Base-by-base conservation (phyloP, 805 yeast genomes). In the Candida glaebosa region DNA sequence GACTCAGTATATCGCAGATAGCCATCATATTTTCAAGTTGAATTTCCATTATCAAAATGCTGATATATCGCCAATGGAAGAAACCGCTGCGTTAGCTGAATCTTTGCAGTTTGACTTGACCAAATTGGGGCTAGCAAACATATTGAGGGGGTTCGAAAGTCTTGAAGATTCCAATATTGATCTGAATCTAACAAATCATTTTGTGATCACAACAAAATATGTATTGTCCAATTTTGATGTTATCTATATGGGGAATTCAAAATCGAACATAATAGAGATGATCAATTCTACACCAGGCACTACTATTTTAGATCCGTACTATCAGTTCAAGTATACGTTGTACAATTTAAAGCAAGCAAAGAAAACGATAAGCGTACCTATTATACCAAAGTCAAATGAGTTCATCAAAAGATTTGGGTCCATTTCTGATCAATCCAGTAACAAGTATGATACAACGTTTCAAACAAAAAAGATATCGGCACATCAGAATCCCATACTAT, bases 61-160 rank as follows among this genome's bases (percentile, higher is more conserved):
- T 0, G 50, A 54, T 2, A 48, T 46, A 14, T 54, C 74, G 1
- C 62, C 79, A 1, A 69, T 75, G 66, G 73, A 71, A 15, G 84
- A 79, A 46, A 71, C 75, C 8, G 60, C 77, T 0, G 53, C 51
- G 2, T 50, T 72, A 28, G 63, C 80, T 15, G 61, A 58, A 32
- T 33, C 48, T 0, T 48, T 82, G 36, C 74, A 76, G 5, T 22
- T 35, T 12, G 57, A 73, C 38, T 45, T 73, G 15, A 41, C 48
- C 0, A 31, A 38, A 0, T 31, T 67, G 2, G 57, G 63, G 0
- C 51, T 62, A 1, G 48, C 60, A 24, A 78, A 76, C 63, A 47
- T 79, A 2, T 40, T 80, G 31, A 70, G 66, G 45, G 76, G 77
- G 0, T 45, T 61, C 1, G 60, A 70, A 1, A 56, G 57, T 47